Evolutionary conservation across 768 basidiomycete genomes (phyloP).

Genomic region (Boletus edulis): DNA sequence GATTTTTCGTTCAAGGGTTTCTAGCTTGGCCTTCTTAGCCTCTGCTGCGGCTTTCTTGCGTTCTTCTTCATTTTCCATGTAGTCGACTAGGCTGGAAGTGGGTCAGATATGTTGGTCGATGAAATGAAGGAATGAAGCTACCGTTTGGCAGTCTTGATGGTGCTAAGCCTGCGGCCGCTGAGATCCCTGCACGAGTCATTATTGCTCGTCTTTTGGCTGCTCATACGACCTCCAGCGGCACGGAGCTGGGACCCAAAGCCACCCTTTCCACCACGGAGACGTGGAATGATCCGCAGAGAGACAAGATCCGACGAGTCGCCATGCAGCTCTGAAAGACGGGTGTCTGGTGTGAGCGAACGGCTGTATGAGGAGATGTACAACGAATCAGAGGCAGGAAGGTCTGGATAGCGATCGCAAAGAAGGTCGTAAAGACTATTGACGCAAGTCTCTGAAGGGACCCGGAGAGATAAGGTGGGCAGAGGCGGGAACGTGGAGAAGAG

Average conservation of each 20-base stretch:
- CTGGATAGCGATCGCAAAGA: slow-evolving; percentile 45
- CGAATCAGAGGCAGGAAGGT: slow-evolving; percentile 42
- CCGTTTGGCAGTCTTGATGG: slow-evolving; percentile 96
- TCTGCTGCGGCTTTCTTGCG: slow-evolving; percentile 77
- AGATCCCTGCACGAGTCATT: slow-evolving; percentile 95
- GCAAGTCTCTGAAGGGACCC: slow-evolving; percentile 39
- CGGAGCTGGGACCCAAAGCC: slow-evolving; percentile 96
- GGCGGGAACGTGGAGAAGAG: slow-evolving; percentile 62
- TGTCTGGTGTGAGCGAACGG: slow-evolving; percentile 29
- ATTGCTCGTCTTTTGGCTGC: slow-evolving; percentile 91
- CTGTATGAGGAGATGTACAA: slow-evolving; percentile 42
- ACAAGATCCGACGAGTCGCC: slow-evolving; percentile 41
- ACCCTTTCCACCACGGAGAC: slow-evolving; percentile 89
- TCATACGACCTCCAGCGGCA: slow-evolving; percentile 97
- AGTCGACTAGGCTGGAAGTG: slow-evolving; percentile 65
- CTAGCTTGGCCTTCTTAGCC: slow-evolving; percentile 78
- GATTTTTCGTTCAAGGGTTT: slow-evolving; percentile 79
- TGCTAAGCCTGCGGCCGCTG: slow-evolving; percentile 84
- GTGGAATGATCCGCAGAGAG: slow-evolving; percentile 70
- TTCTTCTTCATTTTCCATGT: slow-evolving; percentile 81
- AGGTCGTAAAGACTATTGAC: slow-evolving; percentile 42
- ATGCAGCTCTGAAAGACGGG: slow-evolving; percentile 37
- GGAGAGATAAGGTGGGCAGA: slow-evolving; percentile 53
- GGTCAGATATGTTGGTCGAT: neutral
- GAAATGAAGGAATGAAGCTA: slow-evolving; percentile 34